Evolutionary conservation across 208 protist genomes (phyloP).

Genomic region (Trypanosoma platydactyli): DNA sequence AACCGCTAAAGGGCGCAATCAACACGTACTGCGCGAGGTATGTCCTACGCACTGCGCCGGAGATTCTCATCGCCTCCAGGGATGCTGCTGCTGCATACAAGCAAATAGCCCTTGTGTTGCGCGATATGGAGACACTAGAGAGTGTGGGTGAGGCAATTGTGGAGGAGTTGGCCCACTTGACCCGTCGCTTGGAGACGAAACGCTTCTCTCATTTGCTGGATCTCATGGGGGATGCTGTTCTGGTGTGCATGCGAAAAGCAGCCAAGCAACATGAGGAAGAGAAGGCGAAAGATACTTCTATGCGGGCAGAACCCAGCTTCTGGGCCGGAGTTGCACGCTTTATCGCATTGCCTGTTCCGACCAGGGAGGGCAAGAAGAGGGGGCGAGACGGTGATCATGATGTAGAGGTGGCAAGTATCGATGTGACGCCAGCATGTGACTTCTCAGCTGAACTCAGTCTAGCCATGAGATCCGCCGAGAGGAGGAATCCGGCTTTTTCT

Average conservation of each 20-base stretch:
- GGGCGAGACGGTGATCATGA: background rate
- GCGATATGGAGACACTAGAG: background rate
- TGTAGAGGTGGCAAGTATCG: background rate
- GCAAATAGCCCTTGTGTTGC: constrained; percentile 37
- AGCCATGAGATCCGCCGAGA: constrained; percentile 11
- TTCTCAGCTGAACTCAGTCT: constrained; percentile 17
- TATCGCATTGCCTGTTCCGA: background rate
- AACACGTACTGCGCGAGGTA: constrained; percentile 59
- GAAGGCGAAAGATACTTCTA: background rate
- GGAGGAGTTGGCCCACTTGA: constrained; percentile 20
- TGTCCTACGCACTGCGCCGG: constrained; percentile 37
- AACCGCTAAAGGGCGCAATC: constrained; percentile 40
- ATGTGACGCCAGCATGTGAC: background rate
- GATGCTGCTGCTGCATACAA: constrained; percentile 29
- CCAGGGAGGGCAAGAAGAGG: background rate
- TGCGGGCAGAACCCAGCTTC: constrained; percentile 14
- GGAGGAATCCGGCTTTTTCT: too few relatives aligned
- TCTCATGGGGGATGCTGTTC: constrained; percentile 44
- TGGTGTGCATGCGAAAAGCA: constrained; percentile 41
- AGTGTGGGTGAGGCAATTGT: constrained; percentile 18
- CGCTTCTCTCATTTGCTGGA: constrained; percentile 36
- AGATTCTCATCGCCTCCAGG: constrained; percentile 40
- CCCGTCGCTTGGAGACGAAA: constrained; percentile 22
- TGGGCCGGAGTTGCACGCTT: constrained; percentile 17
- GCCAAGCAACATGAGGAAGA: constrained; percentile 13